Evolutionary conservation across 208 protist genomes (phyloP).

Genomic region (Porcisia deanei): DNA sequence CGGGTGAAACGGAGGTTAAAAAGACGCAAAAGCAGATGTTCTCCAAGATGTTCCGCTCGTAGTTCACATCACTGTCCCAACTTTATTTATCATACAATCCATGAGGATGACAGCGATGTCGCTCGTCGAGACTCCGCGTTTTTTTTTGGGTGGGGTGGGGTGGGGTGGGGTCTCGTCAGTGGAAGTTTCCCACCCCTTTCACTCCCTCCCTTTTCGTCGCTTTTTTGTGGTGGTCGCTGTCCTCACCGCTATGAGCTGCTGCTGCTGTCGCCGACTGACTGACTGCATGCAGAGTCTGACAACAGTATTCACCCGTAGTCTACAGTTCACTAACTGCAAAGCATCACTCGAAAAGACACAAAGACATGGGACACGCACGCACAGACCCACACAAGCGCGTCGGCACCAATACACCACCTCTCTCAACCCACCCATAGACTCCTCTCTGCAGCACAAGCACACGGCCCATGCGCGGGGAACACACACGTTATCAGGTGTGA

Average conservation of each 20-base stretch:
- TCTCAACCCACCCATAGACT: not conserved
- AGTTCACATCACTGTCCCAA: not conserved
- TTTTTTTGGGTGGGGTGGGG: not conserved
- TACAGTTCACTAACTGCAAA: not conserved
- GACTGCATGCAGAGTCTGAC: not conserved
- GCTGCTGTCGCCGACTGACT: not conserved
- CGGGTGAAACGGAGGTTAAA: conserved; percentile 27
- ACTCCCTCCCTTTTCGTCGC: not conserved
- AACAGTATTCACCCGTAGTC: not conserved
- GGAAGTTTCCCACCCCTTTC: not conserved
- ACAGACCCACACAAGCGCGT: not conserved
- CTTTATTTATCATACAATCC: not conserved
- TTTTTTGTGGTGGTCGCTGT: not conserved
- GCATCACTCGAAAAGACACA: not conserved
- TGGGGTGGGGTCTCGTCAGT: no score
- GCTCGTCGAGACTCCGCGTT: not conserved
- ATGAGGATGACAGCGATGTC: not conserved
- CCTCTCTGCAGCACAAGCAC: not conserved
- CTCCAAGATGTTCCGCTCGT: conserved; percentile 72
- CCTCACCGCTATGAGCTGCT: not conserved
- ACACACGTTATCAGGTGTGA: not conserved
- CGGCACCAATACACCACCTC: no score
- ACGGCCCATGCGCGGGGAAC: not conserved
- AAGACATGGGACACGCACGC: not conserved
- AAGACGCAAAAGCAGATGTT: conserved; percentile 59